Percentiles rank a stretch among this genome's conserved stretches.
Conservation (phyloP, 768 basidiomycete species). For the Calvatia gigantea region DNA sequence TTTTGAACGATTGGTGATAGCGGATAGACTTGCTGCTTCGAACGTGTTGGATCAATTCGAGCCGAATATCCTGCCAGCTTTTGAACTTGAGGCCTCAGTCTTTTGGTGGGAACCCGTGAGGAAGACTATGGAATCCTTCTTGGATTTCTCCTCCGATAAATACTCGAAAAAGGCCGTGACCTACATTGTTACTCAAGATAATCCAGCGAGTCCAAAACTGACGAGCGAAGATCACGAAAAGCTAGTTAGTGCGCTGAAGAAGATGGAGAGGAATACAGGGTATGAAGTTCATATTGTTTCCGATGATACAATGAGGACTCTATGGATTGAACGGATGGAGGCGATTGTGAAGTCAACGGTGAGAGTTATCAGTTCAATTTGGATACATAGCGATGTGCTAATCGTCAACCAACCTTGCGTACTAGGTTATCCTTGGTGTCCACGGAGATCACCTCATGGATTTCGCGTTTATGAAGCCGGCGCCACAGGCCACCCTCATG, state of each 20-base stretch:
- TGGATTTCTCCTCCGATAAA: slow-evolving; percentile 24
- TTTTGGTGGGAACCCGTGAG: slow-evolving; percentile 72
- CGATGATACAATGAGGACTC: slow-evolving; percentile 40
- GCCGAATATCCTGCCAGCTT: slow-evolving; percentile 41
- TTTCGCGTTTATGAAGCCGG: slow-evolving; percentile 64
- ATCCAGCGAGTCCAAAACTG: slow-evolving; percentile 48
- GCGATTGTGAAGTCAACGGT: slow-evolving; percentile 70
- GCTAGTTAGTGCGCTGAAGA: slow-evolving; percentile 54
- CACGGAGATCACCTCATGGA: slow-evolving; percentile 64
- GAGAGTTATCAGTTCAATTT: slow-evolving; percentile 22
- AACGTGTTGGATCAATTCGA: slow-evolving; percentile 23
- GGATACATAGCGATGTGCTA: neutral
- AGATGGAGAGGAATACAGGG: slow-evolving; percentile 46
- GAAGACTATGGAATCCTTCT: slow-evolving; percentile 36
- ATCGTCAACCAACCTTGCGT: slow-evolving; percentile 8
- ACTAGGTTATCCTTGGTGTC: slow-evolving; percentile 58
- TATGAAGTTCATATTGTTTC: slow-evolving; percentile 57
- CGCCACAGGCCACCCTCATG: slow-evolving; percentile 58
- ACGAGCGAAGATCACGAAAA: slow-evolving; percentile 52
- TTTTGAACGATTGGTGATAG: slow-evolving; percentile 72
- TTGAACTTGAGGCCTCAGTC: slow-evolving; percentile 40
- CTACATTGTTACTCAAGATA: slow-evolving; percentile 41
- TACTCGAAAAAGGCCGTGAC: slow-evolving; percentile 50
- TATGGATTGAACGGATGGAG: slow-evolving; percentile 61
- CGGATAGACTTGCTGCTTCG: slow-evolving; percentile 69